A percentile compares a stretch with the other conserved stretches of the same genome.
Conservation (phyloP, 2,329 filamentous ascomycete species). For the Sporothrix variecibatus region DNA sequence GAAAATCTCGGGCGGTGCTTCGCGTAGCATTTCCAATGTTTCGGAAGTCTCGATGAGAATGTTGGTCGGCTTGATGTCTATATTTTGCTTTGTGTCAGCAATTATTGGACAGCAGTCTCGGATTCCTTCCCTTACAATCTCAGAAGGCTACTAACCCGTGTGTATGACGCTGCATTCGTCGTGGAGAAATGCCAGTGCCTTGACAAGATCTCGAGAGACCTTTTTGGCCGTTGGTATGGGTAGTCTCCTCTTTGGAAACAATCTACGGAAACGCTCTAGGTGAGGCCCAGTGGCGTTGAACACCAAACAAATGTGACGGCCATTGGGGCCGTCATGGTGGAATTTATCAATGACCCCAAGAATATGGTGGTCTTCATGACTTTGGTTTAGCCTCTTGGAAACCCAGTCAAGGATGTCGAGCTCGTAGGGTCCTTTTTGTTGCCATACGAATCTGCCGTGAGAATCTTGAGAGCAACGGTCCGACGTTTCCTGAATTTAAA, state of each 20-base stretch:
- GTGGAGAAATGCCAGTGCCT: slow-evolving; percentile 19
- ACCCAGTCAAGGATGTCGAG: not conserved
- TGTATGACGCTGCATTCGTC: slow-evolving; percentile 21
- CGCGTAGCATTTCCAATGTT: slow-evolving; percentile 9
- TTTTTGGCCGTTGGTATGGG: slow-evolving; percentile 13
- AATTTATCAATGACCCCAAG: slow-evolving; percentile 9
- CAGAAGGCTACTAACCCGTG: slow-evolving; percentile 2
- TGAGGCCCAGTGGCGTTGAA: slow-evolving; percentile 19
- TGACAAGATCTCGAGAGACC: not conserved
- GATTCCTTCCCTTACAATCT: too few relatives aligned
- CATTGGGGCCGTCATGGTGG: slow-evolving; percentile 17
- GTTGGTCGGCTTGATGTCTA: slow-evolving; percentile 24
- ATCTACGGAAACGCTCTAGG: too few relatives aligned
- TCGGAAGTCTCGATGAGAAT: slow-evolving; percentile 20
- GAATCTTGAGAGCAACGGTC: slow-evolving; percentile 22
- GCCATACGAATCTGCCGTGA: slow-evolving; percentile 19
- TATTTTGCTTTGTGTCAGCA: not conserved
- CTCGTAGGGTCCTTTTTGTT: slow-evolving; percentile 11
- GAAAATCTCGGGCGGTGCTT: not conserved
- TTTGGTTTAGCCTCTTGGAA: not conserved
- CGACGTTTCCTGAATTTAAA: too few relatives aligned
- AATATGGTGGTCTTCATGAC: not conserved
- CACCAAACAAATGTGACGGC: slow-evolving; percentile 20
- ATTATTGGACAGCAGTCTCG: too few relatives aligned
- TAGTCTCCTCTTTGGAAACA: not conserved